phyloP scores from a whole-genome alignment of 2,329 filamentous ascomycete genomes.

The Ceratocystis variospora region DNA sequence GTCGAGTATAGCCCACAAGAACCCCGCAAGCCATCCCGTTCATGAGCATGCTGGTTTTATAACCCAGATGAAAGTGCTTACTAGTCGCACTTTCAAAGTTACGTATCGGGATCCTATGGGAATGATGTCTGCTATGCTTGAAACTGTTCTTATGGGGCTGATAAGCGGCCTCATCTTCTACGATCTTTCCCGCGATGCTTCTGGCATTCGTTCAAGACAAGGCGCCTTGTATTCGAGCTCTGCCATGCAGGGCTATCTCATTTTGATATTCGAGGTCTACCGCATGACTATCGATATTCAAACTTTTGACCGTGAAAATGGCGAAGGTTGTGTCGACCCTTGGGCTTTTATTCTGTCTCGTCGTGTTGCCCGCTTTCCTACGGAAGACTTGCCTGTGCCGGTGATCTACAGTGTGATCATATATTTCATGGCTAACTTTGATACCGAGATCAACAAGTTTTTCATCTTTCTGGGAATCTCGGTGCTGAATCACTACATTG shows the following conservation, averaged over 20 bases:
- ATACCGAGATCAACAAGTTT: slow-evolving; percentile 48
- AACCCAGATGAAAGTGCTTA: slow-evolving; percentile 52
- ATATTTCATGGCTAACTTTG: slow-evolving; percentile 68
- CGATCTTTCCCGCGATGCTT: slow-evolving; percentile 47
- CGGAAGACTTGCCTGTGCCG: slow-evolving; percentile 61
- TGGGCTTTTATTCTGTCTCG: slow-evolving; percentile 57
- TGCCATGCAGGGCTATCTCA: slow-evolving; percentile 61
- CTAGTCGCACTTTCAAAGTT: slow-evolving; percentile 53
- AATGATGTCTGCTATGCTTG: slow-evolving; percentile 54
- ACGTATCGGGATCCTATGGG: slow-evolving; percentile 68
- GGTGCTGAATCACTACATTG: slow-evolving; percentile 58
- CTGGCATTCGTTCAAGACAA: slow-evolving; percentile 60
- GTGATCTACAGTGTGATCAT: slow-evolving; percentile 56
- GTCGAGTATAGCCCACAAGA: not conserved
- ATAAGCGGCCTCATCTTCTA: slow-evolving; percentile 63
- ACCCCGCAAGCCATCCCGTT: slow-evolving; percentile 20
- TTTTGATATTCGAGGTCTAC: slow-evolving; percentile 63
- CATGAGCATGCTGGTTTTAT: slow-evolving; percentile 41
- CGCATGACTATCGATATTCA: slow-evolving; percentile 61
- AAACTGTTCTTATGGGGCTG: slow-evolving; percentile 56
- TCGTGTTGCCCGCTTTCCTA: slow-evolving; percentile 51
- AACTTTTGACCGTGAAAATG: slow-evolving; percentile 61
- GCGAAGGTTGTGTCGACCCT: slow-evolving; percentile 57
- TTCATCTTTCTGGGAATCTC: slow-evolving; percentile 58
- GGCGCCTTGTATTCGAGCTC: slow-evolving; percentile 60